These are phyloP conservation scores for Candida boidinii DNA, from an alignment of 805 yeast species.

Conservation along the genomic window DNA sequence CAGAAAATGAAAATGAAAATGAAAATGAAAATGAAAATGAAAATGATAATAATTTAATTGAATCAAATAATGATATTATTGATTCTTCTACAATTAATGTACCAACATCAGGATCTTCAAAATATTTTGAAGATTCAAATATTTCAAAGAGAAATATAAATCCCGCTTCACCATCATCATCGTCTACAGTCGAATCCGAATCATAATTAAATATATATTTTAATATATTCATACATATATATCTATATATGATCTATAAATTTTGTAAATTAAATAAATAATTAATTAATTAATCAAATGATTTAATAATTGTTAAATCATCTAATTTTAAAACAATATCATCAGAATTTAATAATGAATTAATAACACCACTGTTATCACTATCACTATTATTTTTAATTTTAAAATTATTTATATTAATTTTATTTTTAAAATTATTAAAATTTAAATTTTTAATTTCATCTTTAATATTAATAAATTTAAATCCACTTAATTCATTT, in stretches of 20 bases:
- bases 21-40: background rate
- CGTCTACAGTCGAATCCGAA: too few relatives aligned
- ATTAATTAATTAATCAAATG: constrained; percentile 4
- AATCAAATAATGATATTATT: background rate
- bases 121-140: background rate
- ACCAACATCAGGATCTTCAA: background rate
- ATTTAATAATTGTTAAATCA: constrained; percentile 12
- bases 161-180: too few relatives aligned
- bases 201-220: background rate
- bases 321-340: constrained; percentile 11
- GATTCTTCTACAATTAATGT: background rate
- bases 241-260: constrained; percentile 1
- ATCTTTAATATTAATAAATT: constrained; percentile 5
- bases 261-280: too few relatives aligned
- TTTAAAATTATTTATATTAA: constrained; percentile 3
- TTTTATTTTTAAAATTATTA: constrained; percentile 9
- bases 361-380: constrained; percentile 9
- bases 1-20: background rate
- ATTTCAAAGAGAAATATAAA: constrained; percentile 1
- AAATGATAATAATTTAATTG: background rate
- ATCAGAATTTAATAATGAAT: too few relatives aligned
- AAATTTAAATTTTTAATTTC: constrained; percentile 1
- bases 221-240: background rate
- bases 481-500: background rate
- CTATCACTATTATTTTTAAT: constrained; percentile 3